Evolutionary conservation across 441 rosid species (phyloP), one percentile per base, ranked within the genome.

Genomic region (Pelargonium exstipulatum): DNA sequence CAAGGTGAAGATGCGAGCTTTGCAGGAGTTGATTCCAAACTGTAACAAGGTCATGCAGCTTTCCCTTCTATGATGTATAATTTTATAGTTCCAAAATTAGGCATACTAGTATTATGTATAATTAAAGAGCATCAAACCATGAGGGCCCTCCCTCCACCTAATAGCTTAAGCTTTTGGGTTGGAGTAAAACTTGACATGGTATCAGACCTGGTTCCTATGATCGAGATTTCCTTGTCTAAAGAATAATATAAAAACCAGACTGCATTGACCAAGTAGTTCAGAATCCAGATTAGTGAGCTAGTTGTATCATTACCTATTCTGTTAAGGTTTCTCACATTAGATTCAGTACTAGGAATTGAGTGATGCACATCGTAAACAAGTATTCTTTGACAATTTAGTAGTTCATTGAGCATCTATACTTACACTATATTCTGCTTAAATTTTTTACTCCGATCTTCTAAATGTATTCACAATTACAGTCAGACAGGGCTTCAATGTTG

Each of bases 21-120:
- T 77, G 60, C 67, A 64, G 32, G 75, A 64, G 14, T 49, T 71
- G 43, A n/a, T 77, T 22, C 78, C 81, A 22, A 43, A 67, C 45
- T 35, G 65, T 24, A 22, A 46, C 55, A 77, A 73, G 79, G 76
- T 76, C 9, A 51, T 51, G 58, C 62, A 55, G 3, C 62, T 55
- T 17, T 55, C 62, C 62, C 26, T 18, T 55, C 26, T 55, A 55
- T 16, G 9, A 9, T 24, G 7, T 14, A 5, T 18, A 55, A 18
- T 55, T n/a, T 17, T 55, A 16, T 9, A 16, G 9, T 55, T 5
- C 7, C 9, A 16, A 53, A 18, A 35, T 35, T 35, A 35, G 8
- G 40, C 40, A 35, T 35, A 35, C 40, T 35, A 35, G 40, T 5
- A 5, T 35, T 35, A 35, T 35, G 40, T 35, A 5, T 35, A 51